These are phyloP conservation scores for Podila horticola DNA, from an alignment of 192 early-diverging fungal species.

Conservation along the genomic window DNA sequence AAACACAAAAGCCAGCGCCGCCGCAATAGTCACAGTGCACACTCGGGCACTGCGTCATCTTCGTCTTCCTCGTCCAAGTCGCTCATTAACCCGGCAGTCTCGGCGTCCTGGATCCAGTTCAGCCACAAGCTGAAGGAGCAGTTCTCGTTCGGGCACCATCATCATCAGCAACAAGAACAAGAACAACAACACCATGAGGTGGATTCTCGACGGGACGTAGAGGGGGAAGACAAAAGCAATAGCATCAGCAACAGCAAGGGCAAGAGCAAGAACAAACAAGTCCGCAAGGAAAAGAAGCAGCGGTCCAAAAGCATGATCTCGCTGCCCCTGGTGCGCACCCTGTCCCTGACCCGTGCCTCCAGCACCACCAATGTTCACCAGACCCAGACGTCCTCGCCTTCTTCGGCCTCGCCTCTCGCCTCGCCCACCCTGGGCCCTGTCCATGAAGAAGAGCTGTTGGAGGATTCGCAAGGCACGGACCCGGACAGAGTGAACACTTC, in stretches of 20 bases:
- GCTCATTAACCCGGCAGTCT: conserved; percentile 2
- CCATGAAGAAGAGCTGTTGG: not conserved
- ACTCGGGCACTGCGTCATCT: not conserved
- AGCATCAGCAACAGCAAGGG: not conserved
- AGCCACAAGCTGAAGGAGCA: conserved; percentile 30
- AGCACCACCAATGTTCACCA: not conserved
- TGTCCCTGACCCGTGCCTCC: not conserved
- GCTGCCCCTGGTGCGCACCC: not conserved
- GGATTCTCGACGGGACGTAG: not conserved
- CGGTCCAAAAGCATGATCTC: not conserved
- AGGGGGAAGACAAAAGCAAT: not conserved
- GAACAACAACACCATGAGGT: conserved; percentile 2
- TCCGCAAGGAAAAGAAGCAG: not conserved
- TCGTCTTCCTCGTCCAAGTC: not conserved
- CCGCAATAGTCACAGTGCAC: not conserved
- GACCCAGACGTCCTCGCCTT: not conserved
- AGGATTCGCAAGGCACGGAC: no score
- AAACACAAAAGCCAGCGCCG: not conserved
- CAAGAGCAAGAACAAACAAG: not conserved
- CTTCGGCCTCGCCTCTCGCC: not conserved
- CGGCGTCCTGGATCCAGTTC: conserved; percentile 11
- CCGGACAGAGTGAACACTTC: no score
- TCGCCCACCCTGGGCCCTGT: not conserved
- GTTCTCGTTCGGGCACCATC: not conserved
- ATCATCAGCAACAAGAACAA: not conserved